Percentiles rank a stretch among this genome's conserved stretches.
Evolutionary conservation across 2,329 filamentous ascomycete genomes (phyloP).

Genomic region (Chaetoscypha palmicola): DNA sequence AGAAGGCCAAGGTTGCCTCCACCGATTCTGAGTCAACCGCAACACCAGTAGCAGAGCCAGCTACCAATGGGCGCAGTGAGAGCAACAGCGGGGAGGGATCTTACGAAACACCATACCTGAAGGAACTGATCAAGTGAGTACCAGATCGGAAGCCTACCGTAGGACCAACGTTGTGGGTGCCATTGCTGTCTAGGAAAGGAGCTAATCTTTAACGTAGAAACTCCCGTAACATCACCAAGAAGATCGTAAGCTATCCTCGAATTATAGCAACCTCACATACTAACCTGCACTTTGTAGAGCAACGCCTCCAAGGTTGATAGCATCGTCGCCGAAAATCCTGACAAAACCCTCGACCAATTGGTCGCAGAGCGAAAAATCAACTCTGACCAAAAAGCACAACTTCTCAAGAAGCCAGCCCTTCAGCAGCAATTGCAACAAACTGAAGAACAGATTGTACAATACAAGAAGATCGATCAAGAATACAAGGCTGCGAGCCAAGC

Average conservation of each 20-base stretch:
- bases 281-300: constrained; percentile 40
- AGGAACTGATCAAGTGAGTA: constrained; percentile 81
- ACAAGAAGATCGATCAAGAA: constrained; percentile 69
- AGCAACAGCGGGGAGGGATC: constrained; percentile 42
- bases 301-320: constrained; percentile 66
- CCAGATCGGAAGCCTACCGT: background rate
- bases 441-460: constrained; percentile 68
- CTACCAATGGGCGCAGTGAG: constrained; percentile 39
- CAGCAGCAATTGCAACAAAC: constrained; percentile 60
- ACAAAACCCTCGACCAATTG: constrained; percentile 66
- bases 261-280: background rate
- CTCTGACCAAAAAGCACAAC: constrained; percentile 68
- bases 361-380: constrained; percentile 69
- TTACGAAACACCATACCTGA: constrained; percentile 72
- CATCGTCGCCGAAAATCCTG: constrained; percentile 61
- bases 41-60: constrained; percentile 38
- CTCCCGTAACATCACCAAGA: constrained; percentile 89
- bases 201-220: constrained; percentile 48
- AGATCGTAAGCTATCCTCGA: constrained; percentile 60
- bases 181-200: constrained; percentile 6
- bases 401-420: constrained; percentile 68
- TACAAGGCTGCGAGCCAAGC: constrained; percentile 54
- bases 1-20: constrained; percentile 55
- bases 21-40: constrained; percentile 46
- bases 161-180: background rate